Conservation (phyloP, 305 asterid genomes). For the Fraxinus sp. region DNA sequence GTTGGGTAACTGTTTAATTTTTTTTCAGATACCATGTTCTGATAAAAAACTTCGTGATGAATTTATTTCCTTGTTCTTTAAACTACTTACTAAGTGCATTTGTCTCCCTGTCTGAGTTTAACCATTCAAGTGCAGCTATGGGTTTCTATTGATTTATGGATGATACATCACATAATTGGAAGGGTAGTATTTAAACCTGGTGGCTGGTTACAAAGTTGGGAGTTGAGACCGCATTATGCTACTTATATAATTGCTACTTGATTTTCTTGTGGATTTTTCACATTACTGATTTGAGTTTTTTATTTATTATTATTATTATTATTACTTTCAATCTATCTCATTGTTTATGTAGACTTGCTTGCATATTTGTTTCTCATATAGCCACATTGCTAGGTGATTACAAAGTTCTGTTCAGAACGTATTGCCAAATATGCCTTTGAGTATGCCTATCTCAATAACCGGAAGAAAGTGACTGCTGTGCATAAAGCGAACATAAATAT, state of each 20-base stretch:
- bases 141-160: neutral
- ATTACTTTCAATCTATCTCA: neutral
- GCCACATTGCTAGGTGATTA: slow-evolving; percentile 69
- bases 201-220: neutral
- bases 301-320: neutral
- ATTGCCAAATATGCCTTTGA: slow-evolving; percentile 96
- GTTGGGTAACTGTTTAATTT: neutral
- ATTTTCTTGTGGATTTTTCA: neutral
- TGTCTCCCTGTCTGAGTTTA: neutral
- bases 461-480: too few relatives aligned
- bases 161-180: neutral
- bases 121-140: neutral
- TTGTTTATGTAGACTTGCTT: neutral
- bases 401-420: slow-evolving; percentile 96
- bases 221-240: neutral
- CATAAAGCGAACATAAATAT: slow-evolving; percentile 46
- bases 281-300: neutral
- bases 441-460: slow-evolving; percentile 83
- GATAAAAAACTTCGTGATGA: neutral
- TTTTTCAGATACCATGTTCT: neutral
- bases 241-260: neutral
- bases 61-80: neutral
- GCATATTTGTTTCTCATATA: slow-evolving; percentile 30
- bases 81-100: neutral
- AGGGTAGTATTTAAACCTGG: neutral